Evolutionary conservation across 2,329 filamentous ascomycete genomes (phyloP), one percentile per base, ranked within the genome.

Genomic region (Xylariaceae sp.): DNA sequence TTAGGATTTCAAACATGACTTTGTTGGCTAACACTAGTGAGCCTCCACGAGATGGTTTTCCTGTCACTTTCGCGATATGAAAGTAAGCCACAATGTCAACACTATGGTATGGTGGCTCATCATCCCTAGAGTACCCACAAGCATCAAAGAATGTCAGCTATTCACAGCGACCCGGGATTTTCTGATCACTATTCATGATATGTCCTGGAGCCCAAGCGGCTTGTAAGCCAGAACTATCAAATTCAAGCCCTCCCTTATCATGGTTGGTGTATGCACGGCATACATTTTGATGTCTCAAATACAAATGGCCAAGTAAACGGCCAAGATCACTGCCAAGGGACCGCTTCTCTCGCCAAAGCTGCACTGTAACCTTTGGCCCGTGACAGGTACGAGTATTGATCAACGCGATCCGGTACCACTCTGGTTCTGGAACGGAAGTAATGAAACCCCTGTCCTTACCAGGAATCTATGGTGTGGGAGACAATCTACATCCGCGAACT

Each of bases 381-480:
- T 48, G 53, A 40, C 50, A 55, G 53, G 46, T 41, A 55, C 51
- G 33, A 50, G 29, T 20, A 43, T 39, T 49, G 48, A 48, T 43
- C 48, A 52, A 49, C 50, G 52, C 43, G 50, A 58, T 40, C 57
- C 57, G 52, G 54, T 21, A 50, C 35, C 46, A 52, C 47, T 47
- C 57, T 60, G 18, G 32, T 53, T 60, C 44, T 56, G 57, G 57
- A 57, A 54, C 52, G 53, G 55, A 60, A 43, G 55, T 54, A 39
- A 39, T 18, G 36, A 40, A 36, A 39, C 41, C 55, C 57, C 41
- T 59, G 43, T 33, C 44, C 50, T 44, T 44, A 36, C 11, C 44
- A 55, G 51, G 15, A 42, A 23, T 8, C 6, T 18, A 21, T 11
- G 23, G 50, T 39, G 39, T 21, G 32, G 33, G 20, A 26, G 35